Base-by-base conservation (phyloP, 352 stramenopile genomes). In the Pelagophyceae sp. region DNA sequence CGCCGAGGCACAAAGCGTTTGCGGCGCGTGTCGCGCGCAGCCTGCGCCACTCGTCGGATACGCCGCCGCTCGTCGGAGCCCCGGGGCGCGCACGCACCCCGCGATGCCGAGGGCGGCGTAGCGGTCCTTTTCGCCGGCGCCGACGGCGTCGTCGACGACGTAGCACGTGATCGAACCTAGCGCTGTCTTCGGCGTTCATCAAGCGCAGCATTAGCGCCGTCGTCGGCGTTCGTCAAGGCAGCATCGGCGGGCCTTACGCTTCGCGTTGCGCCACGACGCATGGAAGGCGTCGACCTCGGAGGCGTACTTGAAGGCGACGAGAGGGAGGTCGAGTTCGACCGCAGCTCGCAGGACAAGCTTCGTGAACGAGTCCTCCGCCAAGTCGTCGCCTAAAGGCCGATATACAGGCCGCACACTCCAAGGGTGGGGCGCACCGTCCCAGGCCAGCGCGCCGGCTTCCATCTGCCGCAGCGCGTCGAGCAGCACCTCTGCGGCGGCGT, bases 261-360 rank as follows among this genome's bases (percentile, higher is more conserved):
- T n/a, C 31, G 15, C 32, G 25, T 11, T 11, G 60, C 11, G 11
- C 67, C 67, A 74, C 2, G 15, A 23, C 29, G 1, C 3, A 11
- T 58, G 15, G 67, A 74, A 74, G 38, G 67, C 38, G 2, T 17
- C 67, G 20, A 11, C 1, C 1, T 58, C 67, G 67, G 5, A 0
- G 15, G 0, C 23, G 67, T 60, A 74, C 35, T 58, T 58, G 37
- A 74, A 74, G 35, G 67, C 67, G 33, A 74, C 25, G 35, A 74
- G 38, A 1, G 15, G 20, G 11, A 31, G 2, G 5, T 37, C 67
- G 3, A 74, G 67, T 0, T 27, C 33, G 15, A 23, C 61, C 15
- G 6, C 11, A 1, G 3, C 3, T 27, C 31, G n/a, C n/a, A 17
- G 61, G 6, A 74, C 15, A 3, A 74, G 15, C 5, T 58, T 3